Percentiles rank a stretch among this genome's conserved stretches.
Conservation (phyloP, 2,329 filamentous ascomycete genomes). For the Bipolaris victoriae region DNA sequence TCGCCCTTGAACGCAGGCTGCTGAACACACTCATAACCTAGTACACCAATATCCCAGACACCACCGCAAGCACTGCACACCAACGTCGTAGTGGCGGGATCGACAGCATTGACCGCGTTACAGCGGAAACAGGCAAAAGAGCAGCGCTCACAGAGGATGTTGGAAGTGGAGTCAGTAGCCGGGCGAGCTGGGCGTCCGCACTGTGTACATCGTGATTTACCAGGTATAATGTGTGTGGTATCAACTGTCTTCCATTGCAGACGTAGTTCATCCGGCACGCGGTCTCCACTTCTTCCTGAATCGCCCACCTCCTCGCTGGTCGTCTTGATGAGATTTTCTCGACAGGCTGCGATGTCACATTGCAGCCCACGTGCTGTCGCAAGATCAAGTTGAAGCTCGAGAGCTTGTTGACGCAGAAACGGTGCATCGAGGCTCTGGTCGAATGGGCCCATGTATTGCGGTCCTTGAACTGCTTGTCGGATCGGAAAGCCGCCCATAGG, state of each 20-base stretch:
- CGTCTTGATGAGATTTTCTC: conserved; percentile 38
- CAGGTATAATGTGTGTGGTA: conserved; percentile 18
- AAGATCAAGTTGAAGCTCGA: conserved; percentile 43
- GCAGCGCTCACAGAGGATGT: conserved; percentile 50
- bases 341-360: conserved; percentile 38
- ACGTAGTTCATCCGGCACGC: conserved; percentile 51
- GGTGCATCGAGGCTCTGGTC: conserved; percentile 34
- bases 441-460: conserved; percentile 51
- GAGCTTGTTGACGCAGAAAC: conserved; percentile 36
- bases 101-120: conserved; percentile 27
- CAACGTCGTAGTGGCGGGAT: conserved; percentile 24
- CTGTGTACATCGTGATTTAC: conserved; percentile 42
- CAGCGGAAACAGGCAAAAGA: conserved; percentile 53
- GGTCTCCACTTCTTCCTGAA: conserved; percentile 47
- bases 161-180: not conserved
- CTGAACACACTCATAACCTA: conserved; percentile 47
- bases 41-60: conserved; percentile 46
- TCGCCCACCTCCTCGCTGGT: conserved; percentile 50
- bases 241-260: conserved; percentile 31
- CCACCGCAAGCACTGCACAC: conserved; percentile 42
- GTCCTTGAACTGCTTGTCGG: conserved; percentile 55
- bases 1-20: conserved; percentile 13
- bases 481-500: conserved; percentile 53
- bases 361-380: conserved; percentile 19
- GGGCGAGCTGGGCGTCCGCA: conserved; percentile 45